phyloP scores from a whole-genome alignment of 2,329 filamentous ascomycete genomes.

The Cyclaneusma minus region DNA sequence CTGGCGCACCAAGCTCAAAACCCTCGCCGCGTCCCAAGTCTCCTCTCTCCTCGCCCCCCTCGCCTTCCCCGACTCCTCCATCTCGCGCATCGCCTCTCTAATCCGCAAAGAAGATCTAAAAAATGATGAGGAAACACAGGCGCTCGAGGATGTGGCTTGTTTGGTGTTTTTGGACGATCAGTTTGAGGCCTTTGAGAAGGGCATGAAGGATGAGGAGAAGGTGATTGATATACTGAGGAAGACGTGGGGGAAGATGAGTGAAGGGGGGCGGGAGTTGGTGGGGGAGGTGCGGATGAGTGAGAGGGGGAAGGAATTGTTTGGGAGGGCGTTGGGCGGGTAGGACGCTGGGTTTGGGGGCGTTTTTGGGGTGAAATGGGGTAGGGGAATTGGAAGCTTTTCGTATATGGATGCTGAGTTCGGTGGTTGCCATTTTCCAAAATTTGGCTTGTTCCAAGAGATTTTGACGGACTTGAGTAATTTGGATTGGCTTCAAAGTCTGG shows the following conservation, averaged over 20 bases:
- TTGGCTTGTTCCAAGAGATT: too few species aligned
- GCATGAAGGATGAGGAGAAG: constrained; percentile 61
- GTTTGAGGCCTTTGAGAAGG: constrained; percentile 62
- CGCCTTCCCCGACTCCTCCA: too few species aligned
- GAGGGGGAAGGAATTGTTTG: constrained; percentile 42
- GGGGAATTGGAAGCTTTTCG: too few species aligned
- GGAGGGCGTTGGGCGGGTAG: constrained; percentile 38
- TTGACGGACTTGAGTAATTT: too few species aligned
- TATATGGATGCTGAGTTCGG: too few species aligned
- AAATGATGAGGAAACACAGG: constrained; percentile 50
- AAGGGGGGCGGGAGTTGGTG: constrained; percentile 45
- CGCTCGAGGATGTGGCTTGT: constrained; percentile 73
- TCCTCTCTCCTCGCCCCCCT: constrained; percentile 37
- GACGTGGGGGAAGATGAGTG: constrained; percentile 65
- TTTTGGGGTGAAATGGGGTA: too few species aligned
- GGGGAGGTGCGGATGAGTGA: constrained; percentile 49
- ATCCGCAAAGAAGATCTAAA: constrained; percentile 65
- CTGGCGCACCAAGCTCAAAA: constrained; percentile 65
- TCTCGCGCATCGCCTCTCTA: constrained; percentile 54
- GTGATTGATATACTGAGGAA: constrained; percentile 54
- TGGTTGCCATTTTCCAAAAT: too few species aligned
- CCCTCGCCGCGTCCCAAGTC: constrained; percentile 51
- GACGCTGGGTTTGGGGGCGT: too few species aligned
- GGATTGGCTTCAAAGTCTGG: too few species aligned
- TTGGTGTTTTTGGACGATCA: constrained; percentile 80